phyloP scores from a whole-genome alignment of 495 filamentous ascomycete genomes.

The Aspergillus coremiiformis region DNA sequence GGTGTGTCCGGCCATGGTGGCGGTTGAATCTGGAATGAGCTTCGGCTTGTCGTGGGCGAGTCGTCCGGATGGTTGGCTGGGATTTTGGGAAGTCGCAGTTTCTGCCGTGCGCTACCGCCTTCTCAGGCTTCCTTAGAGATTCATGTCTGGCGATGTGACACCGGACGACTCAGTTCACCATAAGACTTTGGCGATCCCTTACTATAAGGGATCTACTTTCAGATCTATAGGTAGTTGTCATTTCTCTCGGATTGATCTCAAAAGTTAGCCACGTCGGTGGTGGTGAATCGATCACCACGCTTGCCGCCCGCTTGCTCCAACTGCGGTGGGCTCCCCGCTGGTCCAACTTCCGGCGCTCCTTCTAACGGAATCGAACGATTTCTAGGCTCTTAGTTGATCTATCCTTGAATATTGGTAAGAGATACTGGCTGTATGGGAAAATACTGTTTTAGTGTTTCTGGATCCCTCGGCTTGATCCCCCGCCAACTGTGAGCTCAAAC shows the following conservation, averaged over 20 bases:
- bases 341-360: neutral
- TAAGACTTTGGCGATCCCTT: neutral
- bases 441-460: neutral
- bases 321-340: constrained; percentile 7
- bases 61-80: constrained; percentile 17
- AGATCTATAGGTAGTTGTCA: constrained; percentile 6
- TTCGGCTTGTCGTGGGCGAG: constrained; percentile 14
- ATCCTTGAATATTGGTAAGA: neutral
- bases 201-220: neutral
- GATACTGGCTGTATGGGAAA: constrained; percentile 7
- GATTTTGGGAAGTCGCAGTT: constrained; percentile 27
- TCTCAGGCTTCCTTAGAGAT: constrained; percentile 11
- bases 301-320: constrained; percentile 8
- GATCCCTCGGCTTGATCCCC: constrained; percentile 4
- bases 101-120: constrained; percentile 30
- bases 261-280: neutral
- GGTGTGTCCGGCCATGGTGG: constrained; percentile 41
- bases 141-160: constrained; percentile 1
- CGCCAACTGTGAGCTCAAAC: constrained; percentile 11
- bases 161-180: neutral
- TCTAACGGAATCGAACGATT: constrained; percentile 5
- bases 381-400: neutral
- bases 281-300: constrained; percentile 1
- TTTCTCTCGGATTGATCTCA: neutral
- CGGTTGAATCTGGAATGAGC: constrained; percentile 16